phyloP scores from a whole-genome alignment of 805 yeast genomes.

The Zygosaccharomyces rouxii region DNA sequence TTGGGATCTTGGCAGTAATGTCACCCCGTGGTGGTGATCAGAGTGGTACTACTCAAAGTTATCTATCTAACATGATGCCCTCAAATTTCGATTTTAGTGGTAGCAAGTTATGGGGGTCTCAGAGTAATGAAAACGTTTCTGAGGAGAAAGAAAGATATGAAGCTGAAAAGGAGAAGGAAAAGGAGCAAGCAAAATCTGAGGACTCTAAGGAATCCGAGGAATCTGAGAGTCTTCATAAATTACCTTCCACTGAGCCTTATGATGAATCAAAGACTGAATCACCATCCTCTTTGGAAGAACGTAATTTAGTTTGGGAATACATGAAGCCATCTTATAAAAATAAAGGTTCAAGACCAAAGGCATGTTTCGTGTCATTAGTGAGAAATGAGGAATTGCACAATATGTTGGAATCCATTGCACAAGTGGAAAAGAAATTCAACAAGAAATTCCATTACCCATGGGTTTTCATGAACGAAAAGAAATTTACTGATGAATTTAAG shows the following conservation, averaged over 20 bases:
- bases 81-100: conserved; percentile 4
- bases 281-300: background rate
- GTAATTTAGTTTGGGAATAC: conserved; percentile 8
- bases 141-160: conserved; percentile 8
- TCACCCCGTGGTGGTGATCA: conserved; percentile 6
- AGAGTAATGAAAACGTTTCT: conserved; percentile 3
- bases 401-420: conserved; percentile 58
- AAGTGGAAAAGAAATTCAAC: conserved; percentile 79
- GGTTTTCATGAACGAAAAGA: conserved; percentile 85
- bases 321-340: conserved; percentile 20
- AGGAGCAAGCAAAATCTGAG: conserved; percentile 10
- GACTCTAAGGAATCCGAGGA: background rate
- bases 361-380: conserved; percentile 53
- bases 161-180: conserved; percentile 8
- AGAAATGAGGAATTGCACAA: conserved; percentile 60
- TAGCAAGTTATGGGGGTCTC: conserved; percentile 1
- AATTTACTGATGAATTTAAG: conserved; percentile 69
- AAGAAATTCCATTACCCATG: conserved; percentile 74
- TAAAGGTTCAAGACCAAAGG: conserved; percentile 27
- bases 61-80: conserved; percentile 7
- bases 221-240: background rate
- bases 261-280: background rate
- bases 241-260: background rate
- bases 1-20: conserved; percentile 14
- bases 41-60: background rate